Evolutionary conservation across 164 flowering plant species (phyloP), one percentile per base, ranked within the genome.

Genomic region (Vitis riparia): DNA sequence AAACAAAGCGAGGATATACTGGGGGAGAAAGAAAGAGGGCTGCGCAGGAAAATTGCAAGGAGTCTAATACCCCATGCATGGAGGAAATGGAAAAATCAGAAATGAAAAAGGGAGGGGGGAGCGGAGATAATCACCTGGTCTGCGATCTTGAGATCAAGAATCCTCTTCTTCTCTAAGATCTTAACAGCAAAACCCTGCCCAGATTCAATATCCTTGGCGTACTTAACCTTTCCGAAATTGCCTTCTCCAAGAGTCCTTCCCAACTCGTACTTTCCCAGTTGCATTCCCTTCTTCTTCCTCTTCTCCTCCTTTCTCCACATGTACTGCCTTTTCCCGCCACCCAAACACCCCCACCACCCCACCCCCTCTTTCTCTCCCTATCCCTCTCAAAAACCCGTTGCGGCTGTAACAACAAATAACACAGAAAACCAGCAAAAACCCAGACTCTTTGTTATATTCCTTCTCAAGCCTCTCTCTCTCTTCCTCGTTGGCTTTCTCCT

Each of bases 221-320:
- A 85, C 55, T 90, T 92, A 2, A 94, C 99, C 70, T 92, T 94
- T 9, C 97, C 98, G 68, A 91, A 92, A 77, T 91, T 92, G 23
- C 99, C 97, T 71, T 92, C 89, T 0, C 98, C 99, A 1, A 95
- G 80, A 51, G 86, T 89, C 78, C 85, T 82, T 51, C 97, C 98
- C 1, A 95, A 65, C 84, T 92, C 91, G 84, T 95, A 95, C 72
- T 92, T 94, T 8, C 97, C 98, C 60, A 94, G 77, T 78, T 78
- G 88, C 88, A 82, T 87, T 86, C 90, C 90, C 85, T 72, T 68
- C 75, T 68, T 68, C 77, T 68, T 32, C 68, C 59, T 13, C 71
- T 55, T 32, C 62, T 64, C 58, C 75, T 53, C 27, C 51, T 57
- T 32, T 76, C 66, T 51, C 81, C 75, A 78, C 85, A 83, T 79